These are phyloP conservation scores for Ceratobasidium sp. DNA, from an alignment of 1,284 basidiomycete species.

Conservation along the genomic window DNA sequence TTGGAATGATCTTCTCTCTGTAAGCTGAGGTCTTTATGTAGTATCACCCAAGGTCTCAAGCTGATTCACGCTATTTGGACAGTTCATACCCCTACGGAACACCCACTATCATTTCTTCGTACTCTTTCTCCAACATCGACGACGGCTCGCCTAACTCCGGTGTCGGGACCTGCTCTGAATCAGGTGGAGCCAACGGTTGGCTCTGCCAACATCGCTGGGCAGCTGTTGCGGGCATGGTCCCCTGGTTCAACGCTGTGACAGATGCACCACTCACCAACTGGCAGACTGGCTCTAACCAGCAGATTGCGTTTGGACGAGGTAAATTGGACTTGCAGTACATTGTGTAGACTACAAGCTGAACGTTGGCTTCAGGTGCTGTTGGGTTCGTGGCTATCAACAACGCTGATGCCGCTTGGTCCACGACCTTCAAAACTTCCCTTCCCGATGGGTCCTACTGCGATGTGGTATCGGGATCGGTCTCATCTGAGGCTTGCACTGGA, in stretches of 20 bases:
- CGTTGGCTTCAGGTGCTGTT: conserved; percentile 50
- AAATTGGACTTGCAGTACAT: neutral
- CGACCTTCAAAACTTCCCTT: conserved; percentile 69
- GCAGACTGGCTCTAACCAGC: conserved; percentile 40
- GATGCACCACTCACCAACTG: conserved; percentile 42
- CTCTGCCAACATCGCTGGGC: conserved; percentile 50
- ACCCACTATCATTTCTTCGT: conserved; percentile 51
- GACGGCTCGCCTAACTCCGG: conserved; percentile 49
- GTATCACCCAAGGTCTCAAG: neutral
- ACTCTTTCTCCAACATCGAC: conserved; percentile 48
- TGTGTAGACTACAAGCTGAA: neutral
- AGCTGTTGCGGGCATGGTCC: conserved; percentile 49
- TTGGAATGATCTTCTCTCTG: conserved; percentile 74
- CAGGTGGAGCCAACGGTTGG: conserved; percentile 49
- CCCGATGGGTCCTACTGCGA: conserved; percentile 74
- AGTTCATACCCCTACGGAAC: conserved; percentile 48
- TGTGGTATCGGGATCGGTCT: conserved; percentile 65
- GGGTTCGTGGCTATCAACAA: conserved; percentile 79
- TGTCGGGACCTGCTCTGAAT: conserved; percentile 45
- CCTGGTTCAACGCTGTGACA: conserved; percentile 42
- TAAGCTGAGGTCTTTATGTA: conserved; percentile 46
- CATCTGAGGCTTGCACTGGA: conserved; percentile 65
- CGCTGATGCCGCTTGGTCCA: conserved; percentile 66
- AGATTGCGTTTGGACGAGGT: conserved; percentile 50
- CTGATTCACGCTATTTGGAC: conserved; percentile 6